Percentiles rank a stretch among this genome's conserved stretches.
These are phyloP conservation scores for Dothistroma pini DNA, from an alignment of 2,329 filamentous ascomycete species.

Conservation along the genomic window DNA sequence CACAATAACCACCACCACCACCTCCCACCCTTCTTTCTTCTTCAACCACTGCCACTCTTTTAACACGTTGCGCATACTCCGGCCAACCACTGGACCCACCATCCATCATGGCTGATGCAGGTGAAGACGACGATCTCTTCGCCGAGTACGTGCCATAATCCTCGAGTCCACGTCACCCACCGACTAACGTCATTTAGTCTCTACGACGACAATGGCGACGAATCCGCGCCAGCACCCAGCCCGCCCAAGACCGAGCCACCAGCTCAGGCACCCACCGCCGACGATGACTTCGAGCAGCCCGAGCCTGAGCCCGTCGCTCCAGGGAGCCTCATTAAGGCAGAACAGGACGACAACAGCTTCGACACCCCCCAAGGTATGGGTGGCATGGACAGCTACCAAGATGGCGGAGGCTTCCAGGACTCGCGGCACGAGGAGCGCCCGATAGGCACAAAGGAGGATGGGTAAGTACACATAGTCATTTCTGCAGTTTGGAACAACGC, in stretches of 20 bases:
- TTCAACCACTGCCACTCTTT: background rate
- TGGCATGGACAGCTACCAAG: slow-evolving; percentile 26
- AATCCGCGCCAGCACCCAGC: slow-evolving; percentile 34
- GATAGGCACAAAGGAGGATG: slow-evolving; percentile 82
- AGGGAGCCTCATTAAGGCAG: slow-evolving; percentile 7
- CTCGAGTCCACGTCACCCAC: background rate
- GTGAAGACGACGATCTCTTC: slow-evolving; percentile 91
- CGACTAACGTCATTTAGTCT: slow-evolving; percentile 20
- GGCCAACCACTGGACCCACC: slow-evolving; percentile 8
- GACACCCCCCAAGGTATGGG: slow-evolving; percentile 27
- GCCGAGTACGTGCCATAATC: slow-evolving; percentile 67
- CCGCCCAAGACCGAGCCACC: slow-evolving; percentile 19
- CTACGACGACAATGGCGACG: slow-evolving; percentile 59
- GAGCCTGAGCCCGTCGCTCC: slow-evolving; percentile 13
- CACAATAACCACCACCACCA: background rate
- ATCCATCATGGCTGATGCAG: slow-evolving; percentile 71
- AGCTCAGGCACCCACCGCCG: slow-evolving; percentile 14
- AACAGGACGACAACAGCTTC: slow-evolving; percentile 20
- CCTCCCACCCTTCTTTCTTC: background rate
- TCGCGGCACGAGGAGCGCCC: slow-evolving; percentile 41
- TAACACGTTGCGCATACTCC: background rate
- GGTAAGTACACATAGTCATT: slow-evolving; percentile 58
- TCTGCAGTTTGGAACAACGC: background rate
- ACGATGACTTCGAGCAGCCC: slow-evolving; percentile 13
- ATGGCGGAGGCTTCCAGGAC: slow-evolving; percentile 27